A percentile compares a stretch with the other conserved stretches of the same genome.
Evolutionary conservation across 495 filamentous ascomycete genomes (phyloP).

Genomic region (Aspergillus avenaceus): DNA sequence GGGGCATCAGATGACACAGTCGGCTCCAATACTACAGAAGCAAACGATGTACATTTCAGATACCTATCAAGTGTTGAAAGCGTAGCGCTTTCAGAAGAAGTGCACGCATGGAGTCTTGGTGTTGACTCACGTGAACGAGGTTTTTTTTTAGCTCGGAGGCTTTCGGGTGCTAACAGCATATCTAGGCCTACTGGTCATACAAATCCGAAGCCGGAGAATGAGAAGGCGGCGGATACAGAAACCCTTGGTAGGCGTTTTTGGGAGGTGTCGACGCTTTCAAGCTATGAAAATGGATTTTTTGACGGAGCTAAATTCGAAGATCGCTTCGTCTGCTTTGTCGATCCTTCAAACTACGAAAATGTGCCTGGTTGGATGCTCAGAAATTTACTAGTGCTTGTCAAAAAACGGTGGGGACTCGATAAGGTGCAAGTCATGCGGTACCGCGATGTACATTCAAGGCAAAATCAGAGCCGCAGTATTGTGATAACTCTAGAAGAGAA

Average conservation of each 20-base stretch:
- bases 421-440: slow-evolving; percentile 87
- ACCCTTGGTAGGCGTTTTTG: slow-evolving; percentile 38
- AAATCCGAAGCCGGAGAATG: not conserved
- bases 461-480: slow-evolving; percentile 76
- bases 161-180: slow-evolving; percentile 22
- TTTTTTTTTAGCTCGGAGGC: slow-evolving; percentile 85
- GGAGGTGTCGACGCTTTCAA: slow-evolving; percentile 67
- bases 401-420: slow-evolving; percentile 71
- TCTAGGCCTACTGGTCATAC: not conserved
- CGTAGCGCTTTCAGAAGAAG: slow-evolving; percentile 66
- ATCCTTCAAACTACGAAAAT: slow-evolving; percentile 83
- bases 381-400: slow-evolving; percentile 83
- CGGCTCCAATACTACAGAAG: not conserved
- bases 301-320: slow-evolving; percentile 60
- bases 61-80: slow-evolving; percentile 63
- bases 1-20: slow-evolving; percentile 6
- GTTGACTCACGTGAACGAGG: slow-evolving; percentile 80
- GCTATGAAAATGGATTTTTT: slow-evolving; percentile 89
- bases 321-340: slow-evolving; percentile 79
- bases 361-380: slow-evolving; percentile 89
- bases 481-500: slow-evolving; percentile 65
- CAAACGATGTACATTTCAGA: slow-evolving; percentile 23
- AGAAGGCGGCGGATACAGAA: not conserved
- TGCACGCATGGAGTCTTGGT: slow-evolving; percentile 81
- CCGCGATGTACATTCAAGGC: slow-evolving; percentile 69